These are phyloP conservation scores for Nemophila menziesii DNA, from an alignment of 257 asterid species.

Conservation along the genomic window DNA sequence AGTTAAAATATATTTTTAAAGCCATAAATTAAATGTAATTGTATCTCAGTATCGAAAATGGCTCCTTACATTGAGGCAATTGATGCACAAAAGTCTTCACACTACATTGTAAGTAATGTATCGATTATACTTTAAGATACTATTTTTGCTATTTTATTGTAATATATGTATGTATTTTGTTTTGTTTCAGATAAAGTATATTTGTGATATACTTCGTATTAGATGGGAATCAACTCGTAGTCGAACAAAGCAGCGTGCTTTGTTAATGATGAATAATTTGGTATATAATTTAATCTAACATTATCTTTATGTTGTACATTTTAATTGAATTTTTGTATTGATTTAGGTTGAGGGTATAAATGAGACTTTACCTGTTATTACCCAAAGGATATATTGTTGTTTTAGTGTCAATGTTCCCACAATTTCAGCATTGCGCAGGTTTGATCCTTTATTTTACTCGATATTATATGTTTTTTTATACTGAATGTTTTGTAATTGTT, in stretches of 20 bases:
- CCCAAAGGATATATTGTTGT: conserved; percentile 52
- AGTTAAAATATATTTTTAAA: no score
- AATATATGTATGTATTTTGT: neutral
- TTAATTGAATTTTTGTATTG: conserved; percentile 2
- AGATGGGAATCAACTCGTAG: conserved; percentile 90
- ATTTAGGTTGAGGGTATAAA: conserved; percentile 48
- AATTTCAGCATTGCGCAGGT: conserved; percentile 72
- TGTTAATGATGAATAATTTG: conserved; percentile 78
- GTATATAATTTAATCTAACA: conserved; percentile 17
- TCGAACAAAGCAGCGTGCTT: conserved; percentile 87
- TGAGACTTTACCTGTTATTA: conserved; percentile 43
- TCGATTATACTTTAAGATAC: neutral
- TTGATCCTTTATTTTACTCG: conserved; percentile 13
- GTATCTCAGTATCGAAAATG: conserved; percentile 70
- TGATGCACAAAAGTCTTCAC: conserved; percentile 69
- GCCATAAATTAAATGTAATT: no score
- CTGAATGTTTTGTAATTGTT: neutral
- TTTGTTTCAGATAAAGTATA: conserved; percentile 37
- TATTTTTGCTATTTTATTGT: neutral
- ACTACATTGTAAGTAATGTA: conserved; percentile 44
- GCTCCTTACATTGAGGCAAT: conserved; percentile 94
- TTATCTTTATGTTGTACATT: neutral
- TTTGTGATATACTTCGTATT: conserved; percentile 59
- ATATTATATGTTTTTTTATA: conserved; percentile 6
- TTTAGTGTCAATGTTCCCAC: conserved; percentile 64